Base-by-base conservation (phyloP, 1,284 basidiomycete genomes). In the Ganoderma resinaceum region DNA sequence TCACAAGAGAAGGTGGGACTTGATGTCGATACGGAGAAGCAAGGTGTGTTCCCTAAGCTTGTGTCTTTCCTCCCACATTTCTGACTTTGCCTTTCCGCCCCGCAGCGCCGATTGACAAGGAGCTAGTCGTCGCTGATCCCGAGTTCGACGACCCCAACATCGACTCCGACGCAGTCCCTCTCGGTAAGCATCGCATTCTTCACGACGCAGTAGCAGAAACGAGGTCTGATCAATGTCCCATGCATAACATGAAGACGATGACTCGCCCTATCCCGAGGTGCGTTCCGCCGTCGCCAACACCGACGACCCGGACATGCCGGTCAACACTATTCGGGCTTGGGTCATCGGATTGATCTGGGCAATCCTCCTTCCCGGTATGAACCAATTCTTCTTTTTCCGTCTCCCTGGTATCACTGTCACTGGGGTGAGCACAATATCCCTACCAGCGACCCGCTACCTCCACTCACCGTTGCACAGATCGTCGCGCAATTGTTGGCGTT, bases 231-330 rank as follows among this genome's bases (percentile, higher is more conserved):
- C 23, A 26, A 16, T 52, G 9, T 5, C n/a, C 14, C 5, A 23
- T 16, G 12, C 12, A 52, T 52, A 23, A 26, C 43, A n/a, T n/a
- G 14, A 68, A 77, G 85, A 87, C 78, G 85, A 87, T 65, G 87
- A 89, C 69, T 89, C 87, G 0, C 88, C 87, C 0, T 94, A 94
- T 76, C 91, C 91, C 8, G 91, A 93, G 76, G 92, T 94, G 33
- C 88, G 93, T 37, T 91, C 91, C 29, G 91, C 91, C 42, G 92
- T 94, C 31, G 87, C 90, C 52, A 91, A 92, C 76, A 89, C 87
- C 2, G 91, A 94, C 73, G 90, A 93, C 76, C 84, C 85, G 11
- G 78, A 79, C 38, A 89, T 92, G 75, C 90, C 90, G 2, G 83
- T 81, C 3, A 83, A 82, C 42, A 93, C 86, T 3, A 74, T 93